phyloP scores from a whole-genome alignment of 2,329 filamentous ascomycete genomes.

The Teratosphaeria pseudoeucalypti region DNA sequence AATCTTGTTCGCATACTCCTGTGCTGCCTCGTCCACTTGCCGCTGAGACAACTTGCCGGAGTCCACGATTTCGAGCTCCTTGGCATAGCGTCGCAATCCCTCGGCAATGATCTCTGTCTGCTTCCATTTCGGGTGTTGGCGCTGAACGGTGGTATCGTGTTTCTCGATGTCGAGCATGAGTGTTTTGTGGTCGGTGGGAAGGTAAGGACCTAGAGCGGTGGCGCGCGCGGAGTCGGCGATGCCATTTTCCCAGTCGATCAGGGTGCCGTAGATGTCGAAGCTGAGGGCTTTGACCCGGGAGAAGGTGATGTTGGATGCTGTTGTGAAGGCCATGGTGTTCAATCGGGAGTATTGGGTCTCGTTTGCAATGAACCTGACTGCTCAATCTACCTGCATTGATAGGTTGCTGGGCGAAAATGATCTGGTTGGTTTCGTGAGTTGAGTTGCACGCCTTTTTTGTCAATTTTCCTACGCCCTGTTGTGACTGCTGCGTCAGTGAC shows the following conservation, averaged over 20 bases:
- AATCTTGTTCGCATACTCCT: slow-evolving; percentile 42
- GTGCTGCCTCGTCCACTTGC: slow-evolving; percentile 31
- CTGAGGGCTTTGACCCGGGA: slow-evolving; percentile 41
- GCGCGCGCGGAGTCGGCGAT: slow-evolving; percentile 44
- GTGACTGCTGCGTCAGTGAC: background rate
- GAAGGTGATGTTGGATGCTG: slow-evolving; percentile 18
- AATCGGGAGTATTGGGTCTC: too few species aligned
- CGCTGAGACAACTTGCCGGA: slow-evolving; percentile 39
- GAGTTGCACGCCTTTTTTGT: too few species aligned
- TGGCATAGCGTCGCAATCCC: slow-evolving; percentile 20
- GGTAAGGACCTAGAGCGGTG: slow-evolving; percentile 37
- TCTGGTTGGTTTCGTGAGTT: too few species aligned
- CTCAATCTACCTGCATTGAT: too few species aligned
- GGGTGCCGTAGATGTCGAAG: slow-evolving; percentile 72
- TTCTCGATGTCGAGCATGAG: slow-evolving; percentile 34
- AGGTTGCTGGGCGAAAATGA: too few species aligned
- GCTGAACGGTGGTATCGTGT: slow-evolving; percentile 42
- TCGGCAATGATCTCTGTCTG: slow-evolving; percentile 46
- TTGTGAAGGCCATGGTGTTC: slow-evolving; percentile 3
- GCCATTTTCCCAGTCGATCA: slow-evolving; percentile 69
- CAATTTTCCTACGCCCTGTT: too few species aligned
- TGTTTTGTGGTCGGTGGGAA: slow-evolving; percentile 35
- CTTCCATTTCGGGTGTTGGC: slow-evolving; percentile 43
- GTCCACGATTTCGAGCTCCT: slow-evolving; percentile 35
- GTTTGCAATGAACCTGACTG: background rate